These are phyloP conservation scores for Colletotrichum sp. DNA, from an alignment of 2,329 filamentous ascomycete genomes.

Conservation along the genomic window DNA sequence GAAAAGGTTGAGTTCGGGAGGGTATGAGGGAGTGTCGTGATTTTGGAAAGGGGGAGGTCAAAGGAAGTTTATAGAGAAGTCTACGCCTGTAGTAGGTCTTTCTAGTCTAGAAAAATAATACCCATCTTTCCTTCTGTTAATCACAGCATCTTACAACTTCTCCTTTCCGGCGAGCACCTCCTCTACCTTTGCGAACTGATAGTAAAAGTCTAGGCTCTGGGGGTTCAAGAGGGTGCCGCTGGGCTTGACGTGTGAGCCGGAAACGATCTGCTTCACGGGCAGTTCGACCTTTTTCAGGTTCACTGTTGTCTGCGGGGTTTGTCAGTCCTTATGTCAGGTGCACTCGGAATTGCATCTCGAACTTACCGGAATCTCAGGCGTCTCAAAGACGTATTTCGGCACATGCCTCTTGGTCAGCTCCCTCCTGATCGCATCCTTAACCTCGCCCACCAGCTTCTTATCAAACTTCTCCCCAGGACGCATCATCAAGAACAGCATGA, in stretches of 20 bases:
- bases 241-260: constrained; percentile 74
- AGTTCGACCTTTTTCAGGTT: constrained; percentile 88
- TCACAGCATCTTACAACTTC: constrained; percentile 45
- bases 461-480: constrained; percentile 62
- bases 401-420: constrained; percentile 78
- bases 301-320: constrained; percentile 67
- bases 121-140: background rate
- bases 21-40: background rate
- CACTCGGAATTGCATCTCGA: no score
- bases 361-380: constrained; percentile 76
- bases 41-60: background rate
- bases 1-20: constrained; percentile 17
- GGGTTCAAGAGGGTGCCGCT: constrained; percentile 82
- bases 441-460: constrained; percentile 54
- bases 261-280: constrained; percentile 85
- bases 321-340: no score
- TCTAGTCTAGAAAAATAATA: background rate
- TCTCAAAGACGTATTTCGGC: constrained; percentile 80
- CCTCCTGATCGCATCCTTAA: constrained; percentile 69
- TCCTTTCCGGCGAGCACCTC: constrained; percentile 54
- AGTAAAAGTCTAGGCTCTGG: constrained; percentile 77
- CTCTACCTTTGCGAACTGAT: constrained; percentile 78
- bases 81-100: background rate
- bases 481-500: constrained; percentile 63
- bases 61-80: background rate